Evolutionary conservation across 441 rosid genomes (phyloP).

Genomic region (Arabidopsis lyrata): DNA sequence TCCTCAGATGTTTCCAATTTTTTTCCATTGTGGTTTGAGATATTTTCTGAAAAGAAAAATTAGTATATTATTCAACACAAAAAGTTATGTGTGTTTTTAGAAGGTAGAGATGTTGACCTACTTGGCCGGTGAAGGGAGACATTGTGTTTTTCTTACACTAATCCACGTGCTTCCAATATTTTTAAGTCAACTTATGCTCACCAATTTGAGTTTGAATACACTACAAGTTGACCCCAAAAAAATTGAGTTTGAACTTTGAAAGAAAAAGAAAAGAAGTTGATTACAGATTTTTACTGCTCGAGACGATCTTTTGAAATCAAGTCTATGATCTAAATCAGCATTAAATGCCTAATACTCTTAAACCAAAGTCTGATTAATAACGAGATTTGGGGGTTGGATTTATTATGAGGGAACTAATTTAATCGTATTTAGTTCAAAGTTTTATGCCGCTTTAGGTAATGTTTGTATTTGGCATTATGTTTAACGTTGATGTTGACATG

Average conservation of each 20-base stretch:
- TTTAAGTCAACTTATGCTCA: slow-evolving; percentile 42
- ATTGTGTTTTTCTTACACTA: slow-evolving; percentile 43
- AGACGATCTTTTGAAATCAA: background rate
- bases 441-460: background rate
- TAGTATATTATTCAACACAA: slow-evolving; percentile 7
- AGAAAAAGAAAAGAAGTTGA: background rate
- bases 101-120: slow-evolving; percentile 49
- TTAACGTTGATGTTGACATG: background rate
- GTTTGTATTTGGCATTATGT: background rate
- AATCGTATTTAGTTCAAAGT: background rate
- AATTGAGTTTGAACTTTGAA: slow-evolving; percentile 14
- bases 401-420: background rate
- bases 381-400: background rate
- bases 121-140: slow-evolving; percentile 47
- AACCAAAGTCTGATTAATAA: background rate
- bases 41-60: background rate
- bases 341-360: background rate
- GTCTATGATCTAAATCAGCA: background rate
- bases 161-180: slow-evolving; percentile 42
- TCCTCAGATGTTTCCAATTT: slow-evolving; percentile 6
- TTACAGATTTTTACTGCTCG: background rate
- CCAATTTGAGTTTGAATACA: slow-evolving; percentile 27
- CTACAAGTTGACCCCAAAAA: background rate
- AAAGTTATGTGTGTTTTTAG: slow-evolving; percentile 25
- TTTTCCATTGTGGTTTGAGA: slow-evolving; percentile 25